Conservation (phyloP, 345 rosid genomes). For the Linum lewisii region DNA sequence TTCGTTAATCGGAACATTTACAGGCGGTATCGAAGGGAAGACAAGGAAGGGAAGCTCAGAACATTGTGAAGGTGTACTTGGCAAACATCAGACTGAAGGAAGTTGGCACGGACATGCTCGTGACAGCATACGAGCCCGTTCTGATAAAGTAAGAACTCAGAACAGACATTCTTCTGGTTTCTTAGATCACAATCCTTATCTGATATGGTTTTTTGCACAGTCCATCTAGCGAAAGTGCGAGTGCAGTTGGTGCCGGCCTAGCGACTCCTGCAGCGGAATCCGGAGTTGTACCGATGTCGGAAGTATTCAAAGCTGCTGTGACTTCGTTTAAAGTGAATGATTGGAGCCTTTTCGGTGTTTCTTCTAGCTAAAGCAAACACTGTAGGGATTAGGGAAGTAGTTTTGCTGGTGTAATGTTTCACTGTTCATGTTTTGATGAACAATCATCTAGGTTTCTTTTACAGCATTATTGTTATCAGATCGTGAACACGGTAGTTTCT, state of each 20-base stretch:
- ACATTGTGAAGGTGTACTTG: slow-evolving; percentile 59
- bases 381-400: too few relatives aligned
- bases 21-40: slow-evolving; percentile 77
- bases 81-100: slow-evolving; percentile 72
- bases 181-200: neutral
- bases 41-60: slow-evolving; percentile 92
- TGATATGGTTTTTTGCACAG: slow-evolving; percentile 16
- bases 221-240: slow-evolving; percentile 69
- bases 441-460: too few relatives aligned
- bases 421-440: too few relatives aligned
- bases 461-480: too few relatives aligned
- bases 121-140: slow-evolving; percentile 64
- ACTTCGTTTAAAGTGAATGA: slow-evolving; percentile 61
- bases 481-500: too few relatives aligned
- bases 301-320: slow-evolving; percentile 54
- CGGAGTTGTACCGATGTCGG: slow-evolving; percentile 54
- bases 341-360: slow-evolving; percentile 62
- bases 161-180: neutral
- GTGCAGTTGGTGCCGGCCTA: slow-evolving; percentile 59
- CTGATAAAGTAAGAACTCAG: slow-evolving; percentile 43
- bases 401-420: too few relatives aligned
- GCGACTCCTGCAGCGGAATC: slow-evolving; percentile 48
- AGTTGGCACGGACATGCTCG: slow-evolving; percentile 64
- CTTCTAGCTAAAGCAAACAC: too few relatives aligned
- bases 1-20: slow-evolving; percentile 1